Base-by-base conservation (phyloP, 768 basidiomycete genomes). In the Leccinum boreale region DNA sequence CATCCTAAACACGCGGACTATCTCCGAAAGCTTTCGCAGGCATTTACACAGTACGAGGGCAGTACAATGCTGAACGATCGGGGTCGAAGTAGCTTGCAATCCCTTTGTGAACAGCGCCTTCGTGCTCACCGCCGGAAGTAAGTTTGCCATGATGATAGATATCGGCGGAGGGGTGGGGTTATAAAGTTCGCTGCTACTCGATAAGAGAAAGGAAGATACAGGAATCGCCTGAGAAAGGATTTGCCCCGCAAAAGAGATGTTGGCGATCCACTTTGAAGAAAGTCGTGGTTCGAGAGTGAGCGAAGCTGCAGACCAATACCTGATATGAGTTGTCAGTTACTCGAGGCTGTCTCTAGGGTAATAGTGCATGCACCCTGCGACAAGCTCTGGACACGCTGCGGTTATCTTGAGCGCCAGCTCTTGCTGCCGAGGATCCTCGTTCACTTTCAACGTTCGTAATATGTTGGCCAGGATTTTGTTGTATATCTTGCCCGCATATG, bases 201-300 rank as follows among this genome's bases (percentile, higher is more conserved):
- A 74, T 15, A 89, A 76, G 58, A 84, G 73, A 68, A 94, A 94
- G 0, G 82, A 82, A 1, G 75, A 63, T 1, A 75, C 62, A 0
- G 94, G 92, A 2, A 94, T 74, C 0, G 90, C 85, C 0, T 94
- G 80, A 1, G 90, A 87, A 52, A 97, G 79, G 53, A 98, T 81
- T 8, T 79, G 79, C 3, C 88, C 91, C 39, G 92, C 84, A 67
- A 94, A 89, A 5, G 91, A 78, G 62, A 97, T 86, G 57, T 94
- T 96, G 1, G 89, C 84, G 28, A 98, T 86, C 94, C 96, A 98
- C 67, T 87, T 89, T 0, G 90, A 90, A 0, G 91, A 90, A 5
- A 94, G 80, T 3, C 93, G 85, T 0, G 94, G 92, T 64, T 96
- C 93, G 5, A 95, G 78, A 0, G 90, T 89, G 33, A 92, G 73